Base-by-base conservation (phyloP, 495 filamentous ascomycete genomes). In the Lepraria neglecta region DNA sequence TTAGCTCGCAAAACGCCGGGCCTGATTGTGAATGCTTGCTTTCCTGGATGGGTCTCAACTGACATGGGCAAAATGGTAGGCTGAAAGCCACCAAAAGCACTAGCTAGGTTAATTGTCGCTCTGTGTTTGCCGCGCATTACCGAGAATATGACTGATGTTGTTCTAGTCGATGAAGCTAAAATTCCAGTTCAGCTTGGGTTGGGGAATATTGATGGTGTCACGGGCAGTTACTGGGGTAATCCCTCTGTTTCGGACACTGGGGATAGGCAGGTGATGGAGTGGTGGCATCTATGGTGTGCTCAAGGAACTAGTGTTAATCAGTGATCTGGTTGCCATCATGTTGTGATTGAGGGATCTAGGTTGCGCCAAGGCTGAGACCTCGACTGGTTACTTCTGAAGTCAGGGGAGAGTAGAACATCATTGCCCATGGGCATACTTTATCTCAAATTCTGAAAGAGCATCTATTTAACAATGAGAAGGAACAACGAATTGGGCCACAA, bases 11-110 rank as follows among this genome's bases (percentile, higher is more conserved):
- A 73, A 10, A 65, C 68, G 38, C 61, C 64, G 4, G 61, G 61
- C 19, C 21, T 73, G 30, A 54, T 65, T 6, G 63, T 73, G 35
- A 73, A 74, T 53, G 61, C 59, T 30, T 74, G 72, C 53, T 74
- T 71, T 65, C 72, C 72, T 31, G 72, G 72, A 17, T 74, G 72
- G 71, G 66, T 73, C 17, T 52, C 54, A 6, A 71, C 70, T 45
- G 27, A 45, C 7, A 42, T 64, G 62, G 62, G 62, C 6, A 60
- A 48, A 27, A 28, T 64, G 40, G 27, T 60, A n/a, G 58, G 58
- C 17, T 56, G 21, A 9, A 54, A 27, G 31, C 62, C 62, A 33
- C 40, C 58, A 3, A 64, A 64, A 50, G 43, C 40, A 44, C 40
- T 17, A 44, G 40, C 9, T 44, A 7, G 17, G 40, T 44, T 17